These are phyloP conservation scores for Acer campestre DNA, from an alignment of 345 rosid species.

Conservation along the genomic window DNA sequence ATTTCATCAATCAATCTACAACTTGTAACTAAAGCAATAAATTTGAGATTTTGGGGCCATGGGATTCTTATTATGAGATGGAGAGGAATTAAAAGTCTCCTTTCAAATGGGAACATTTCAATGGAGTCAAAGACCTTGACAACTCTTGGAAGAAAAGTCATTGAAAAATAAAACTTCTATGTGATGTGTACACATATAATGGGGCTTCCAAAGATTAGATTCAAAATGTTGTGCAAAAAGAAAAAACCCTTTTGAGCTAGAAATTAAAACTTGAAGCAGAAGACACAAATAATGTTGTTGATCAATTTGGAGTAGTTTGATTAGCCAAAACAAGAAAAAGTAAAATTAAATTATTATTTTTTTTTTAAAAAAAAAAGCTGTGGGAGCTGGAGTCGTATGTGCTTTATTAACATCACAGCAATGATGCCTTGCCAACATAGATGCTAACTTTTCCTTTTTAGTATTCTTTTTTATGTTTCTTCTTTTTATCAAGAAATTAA, in stretches of 20 bases:
- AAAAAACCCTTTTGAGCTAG: slow-evolving; percentile 25
- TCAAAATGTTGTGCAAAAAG: slow-evolving; percentile 35
- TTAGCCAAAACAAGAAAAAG: slow-evolving; percentile 50
- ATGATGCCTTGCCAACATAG: slow-evolving; percentile 26
- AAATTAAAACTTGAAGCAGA: slow-evolving; percentile 32
- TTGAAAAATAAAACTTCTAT: slow-evolving; percentile 14
- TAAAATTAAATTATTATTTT: neutral
- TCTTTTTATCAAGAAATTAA: slow-evolving; percentile 12
- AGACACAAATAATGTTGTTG: slow-evolving; percentile 19
- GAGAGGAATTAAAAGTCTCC: slow-evolving; percentile 4
- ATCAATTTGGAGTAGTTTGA: slow-evolving; percentile 32
- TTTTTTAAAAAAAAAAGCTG: neutral
- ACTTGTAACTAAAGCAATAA: neutral
- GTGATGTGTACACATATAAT: neutral
- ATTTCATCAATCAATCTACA: neutral
- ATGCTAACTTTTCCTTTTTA: slow-evolving; percentile 40
- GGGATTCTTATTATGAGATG: slow-evolving; percentile 4
- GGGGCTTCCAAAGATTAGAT: slow-evolving; percentile 29
- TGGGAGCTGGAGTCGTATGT: slow-evolving; percentile 17
- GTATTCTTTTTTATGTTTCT: slow-evolving; percentile 29
- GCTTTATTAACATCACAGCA: slow-evolving; percentile 1
- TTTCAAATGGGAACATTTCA: slow-evolving; percentile 20
- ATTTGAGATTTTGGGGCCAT: neutral
- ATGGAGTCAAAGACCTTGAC: slow-evolving; percentile 30
- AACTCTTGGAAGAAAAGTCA: slow-evolving; percentile 24